These are phyloP conservation scores for Atkinsonella hypoxylon DNA, from an alignment of 2,329 filamentous ascomycete genomes.

Conservation along the genomic window DNA sequence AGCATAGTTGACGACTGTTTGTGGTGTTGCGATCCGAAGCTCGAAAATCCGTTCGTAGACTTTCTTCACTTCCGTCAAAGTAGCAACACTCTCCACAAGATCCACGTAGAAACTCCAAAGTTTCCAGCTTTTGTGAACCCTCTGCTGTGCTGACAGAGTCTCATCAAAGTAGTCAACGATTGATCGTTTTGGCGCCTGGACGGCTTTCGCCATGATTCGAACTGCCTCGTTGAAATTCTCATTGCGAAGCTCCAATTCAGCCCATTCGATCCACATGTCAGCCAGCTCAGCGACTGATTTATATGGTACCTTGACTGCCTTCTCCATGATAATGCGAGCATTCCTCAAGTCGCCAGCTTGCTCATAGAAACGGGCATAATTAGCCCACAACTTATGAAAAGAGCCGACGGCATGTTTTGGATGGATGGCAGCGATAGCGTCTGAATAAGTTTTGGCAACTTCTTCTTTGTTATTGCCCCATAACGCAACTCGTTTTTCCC, in stretches of 20 bases:
- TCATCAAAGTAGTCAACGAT: slow-evolving; percentile 99
- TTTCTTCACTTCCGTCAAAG: slow-evolving; percentile 81
- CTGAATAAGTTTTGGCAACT: slow-evolving; percentile 86
- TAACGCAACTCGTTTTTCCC: slow-evolving; percentile 90
- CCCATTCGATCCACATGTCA: slow-evolving; percentile 99
- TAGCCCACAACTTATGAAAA: slow-evolving; percentile 91
- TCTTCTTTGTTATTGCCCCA: slow-evolving; percentile 92
- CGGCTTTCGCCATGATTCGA: slow-evolving; percentile 92
- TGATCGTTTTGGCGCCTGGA: slow-evolving; percentile 93
- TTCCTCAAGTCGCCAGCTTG: slow-evolving; percentile 71
- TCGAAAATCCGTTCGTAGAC: slow-evolving; percentile 98
- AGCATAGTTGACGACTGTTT: slow-evolving; percentile 97
- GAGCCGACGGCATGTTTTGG: slow-evolving; percentile 90
- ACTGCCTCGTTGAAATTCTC: slow-evolving; percentile 94
- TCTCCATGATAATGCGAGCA: slow-evolving; percentile 89
- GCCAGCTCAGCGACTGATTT: slow-evolving; percentile 95
- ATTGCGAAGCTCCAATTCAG: slow-evolving; percentile 91
- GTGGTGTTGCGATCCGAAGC: slow-evolving; percentile 90
- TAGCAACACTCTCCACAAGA: slow-evolving; percentile 86
- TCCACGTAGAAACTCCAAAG: slow-evolving; percentile 99
- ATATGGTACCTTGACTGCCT: slow-evolving; percentile 94
- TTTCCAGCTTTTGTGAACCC: slow-evolving; percentile 99
- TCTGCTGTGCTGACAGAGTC: slow-evolving; percentile 81
- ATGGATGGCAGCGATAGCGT: slow-evolving; percentile 84
- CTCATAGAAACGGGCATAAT: slow-evolving; percentile 97